Base-by-base conservation (phyloP, 192 early-diverging fungal genomes). In the Backusella mclennaniae region DNA sequence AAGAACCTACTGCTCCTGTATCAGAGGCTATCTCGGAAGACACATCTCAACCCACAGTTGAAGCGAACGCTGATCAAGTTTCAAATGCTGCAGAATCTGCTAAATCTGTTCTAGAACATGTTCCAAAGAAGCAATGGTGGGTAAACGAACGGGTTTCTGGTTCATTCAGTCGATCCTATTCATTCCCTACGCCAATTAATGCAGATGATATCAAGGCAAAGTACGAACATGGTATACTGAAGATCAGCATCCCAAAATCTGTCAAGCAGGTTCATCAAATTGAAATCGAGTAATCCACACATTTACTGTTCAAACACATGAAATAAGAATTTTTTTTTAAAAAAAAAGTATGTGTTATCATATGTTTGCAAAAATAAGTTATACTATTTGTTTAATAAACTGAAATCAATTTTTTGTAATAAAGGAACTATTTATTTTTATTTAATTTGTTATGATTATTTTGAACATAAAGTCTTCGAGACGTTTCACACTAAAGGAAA, bases 221-320 rank as follows among this genome's bases (percentile, higher is more conserved):
- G 17, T 79, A 75, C 41, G 59, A 79, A 42, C 73, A 79, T 69
- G 75, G 79, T 63, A 35, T 72, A 9, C 49, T 77, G 12, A 75
- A 59, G 9, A 69, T 80, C 6, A 59, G 15, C 41, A 44, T 80
- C 26, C 75, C 79, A 19, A 80, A 76, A 49, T 36, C 70, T 21
- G 14, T 46, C 5, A 70, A 63, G 19, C 39, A 39, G 21, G 53
- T 71, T 63, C 72, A 52, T 19, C 23, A 71, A 31, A 78, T 78
- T 14, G 67, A 42, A 31, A 78, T 78, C 67, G 71, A 78, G 17
- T 78, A 67, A 67, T 8, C 2, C 23, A 63, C 12, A 63, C 12
- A 29, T 29, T 26, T 9, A 14, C n/a, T 21, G 8, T 63, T 2
- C 53, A 44, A 6, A 19, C 5, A 21, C 19, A n/a, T n/a, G 17